Base-by-base conservation (phyloP, 371 early-diverging fungal genomes). In the Syncephalastrum sp. region DNA sequence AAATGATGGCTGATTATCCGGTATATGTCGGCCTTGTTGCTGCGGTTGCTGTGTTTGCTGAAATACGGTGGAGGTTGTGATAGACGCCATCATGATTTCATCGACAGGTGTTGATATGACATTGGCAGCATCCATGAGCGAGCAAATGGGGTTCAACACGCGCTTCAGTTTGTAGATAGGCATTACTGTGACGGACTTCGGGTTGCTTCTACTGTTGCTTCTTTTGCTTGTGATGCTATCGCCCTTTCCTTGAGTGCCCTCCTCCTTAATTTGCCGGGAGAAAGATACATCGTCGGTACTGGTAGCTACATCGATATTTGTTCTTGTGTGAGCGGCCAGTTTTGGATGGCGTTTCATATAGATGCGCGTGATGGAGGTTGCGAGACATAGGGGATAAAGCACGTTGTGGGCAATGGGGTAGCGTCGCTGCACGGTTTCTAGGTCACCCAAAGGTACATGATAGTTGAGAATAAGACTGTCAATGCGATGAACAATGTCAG, bases 401-500 rank as follows among this genome's bases (percentile, higher is more conserved):
- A 59, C 53, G 8, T 47, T 41, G 47, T 53, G 59, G 1, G 50
- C 53, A 47, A 53, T 53, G 2, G 53, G 48, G 2, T 52, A 46
- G 8, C 25, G 48, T 17, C 25, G 42, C 6, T 19, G 33, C 29
- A 27, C 4, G 29, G 19, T 15, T 15, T 16, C 42, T 5, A 16
- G 41, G 0, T 27, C 19, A 6, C 53, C 23, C 17, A 23, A 25
- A 15, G 53, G 44, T 24, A 53, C 25, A 41, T 59, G 52, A 16
- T 59, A 15, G 19, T 59, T 44, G 17, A 61, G 21, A 0, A 51
- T 53, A 3, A 56, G 56, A 3, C 52, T 33, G 47, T 59, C 50
- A n/a, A 59, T 51, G 19, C 55, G 42, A 48, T 59, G 60, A 13
- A 64, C 59, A 47, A 59, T 59, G 12, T 59, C 59, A 16, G 54